Evolutionary conservation across 352 stramenopile genomes (phyloP).

Genomic region (Pythium angustatum): DNA sequence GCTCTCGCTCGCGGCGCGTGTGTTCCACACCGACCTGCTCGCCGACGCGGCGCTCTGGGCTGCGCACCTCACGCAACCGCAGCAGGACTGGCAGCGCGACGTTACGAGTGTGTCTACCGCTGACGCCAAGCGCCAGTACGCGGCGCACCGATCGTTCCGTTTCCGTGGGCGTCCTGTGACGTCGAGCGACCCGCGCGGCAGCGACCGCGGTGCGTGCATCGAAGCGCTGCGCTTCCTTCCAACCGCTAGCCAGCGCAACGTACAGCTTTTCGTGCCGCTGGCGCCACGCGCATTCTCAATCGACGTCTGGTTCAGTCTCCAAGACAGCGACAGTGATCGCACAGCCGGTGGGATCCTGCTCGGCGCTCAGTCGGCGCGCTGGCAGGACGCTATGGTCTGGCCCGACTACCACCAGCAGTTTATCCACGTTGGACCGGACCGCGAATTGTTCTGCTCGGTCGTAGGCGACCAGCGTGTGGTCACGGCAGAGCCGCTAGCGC

Average conservation of each 20-base stretch:
- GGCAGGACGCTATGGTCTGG: constrained; percentile 17
- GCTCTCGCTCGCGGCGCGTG: constrained; percentile 10
- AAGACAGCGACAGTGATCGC: not conserved
- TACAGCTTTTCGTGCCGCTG: constrained; percentile 25
- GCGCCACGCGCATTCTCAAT: constrained; percentile 23
- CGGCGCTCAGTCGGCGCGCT: constrained; percentile 23
- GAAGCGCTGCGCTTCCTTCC: constrained; percentile 23
- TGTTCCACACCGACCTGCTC: constrained; percentile 25
- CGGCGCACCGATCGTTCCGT: constrained; percentile 3
- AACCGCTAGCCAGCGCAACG: constrained; percentile 17
- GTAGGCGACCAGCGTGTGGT: constrained; percentile 11
- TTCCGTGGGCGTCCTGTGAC: constrained; percentile 6
- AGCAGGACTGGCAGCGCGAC: not conserved
- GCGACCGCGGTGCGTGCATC: constrained; percentile 25
- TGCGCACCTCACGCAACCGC: not conserved
- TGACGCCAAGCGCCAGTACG: constrained; percentile 22
- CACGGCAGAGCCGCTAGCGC: constrained; percentile 20
- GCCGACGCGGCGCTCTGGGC: constrained; percentile 15
- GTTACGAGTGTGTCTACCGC: too few relatives aligned
- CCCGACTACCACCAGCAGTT: constrained; percentile 27
- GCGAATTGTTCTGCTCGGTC: constrained; percentile 28
- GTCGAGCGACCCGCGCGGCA: not conserved
- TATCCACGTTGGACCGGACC: constrained; percentile 21
- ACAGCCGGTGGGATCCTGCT: constrained; percentile 21
- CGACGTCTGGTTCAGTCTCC: constrained; percentile 30